Evolutionary conservation across 2,329 filamentous ascomycete genomes (phyloP).

Genomic region (Alternaria sp.): DNA sequence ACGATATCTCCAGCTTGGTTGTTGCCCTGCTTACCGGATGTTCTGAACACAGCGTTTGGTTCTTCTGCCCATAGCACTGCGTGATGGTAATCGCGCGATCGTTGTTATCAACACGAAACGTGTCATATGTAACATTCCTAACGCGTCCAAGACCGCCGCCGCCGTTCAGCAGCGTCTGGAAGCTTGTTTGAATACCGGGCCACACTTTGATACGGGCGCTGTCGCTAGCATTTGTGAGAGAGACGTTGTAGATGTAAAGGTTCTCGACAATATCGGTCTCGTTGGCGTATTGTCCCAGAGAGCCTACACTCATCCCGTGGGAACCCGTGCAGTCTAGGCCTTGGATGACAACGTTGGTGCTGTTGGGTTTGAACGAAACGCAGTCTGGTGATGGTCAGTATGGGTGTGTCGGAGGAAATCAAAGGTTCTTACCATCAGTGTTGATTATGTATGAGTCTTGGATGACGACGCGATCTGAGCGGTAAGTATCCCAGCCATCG

Average conservation of each 20-base stretch:
- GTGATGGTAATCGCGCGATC: not conserved
- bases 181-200: not conserved
- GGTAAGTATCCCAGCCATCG: not conserved
- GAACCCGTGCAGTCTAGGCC: constrained; percentile 71
- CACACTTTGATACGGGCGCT: constrained; percentile 21
- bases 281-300: constrained; percentile 70
- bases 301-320: constrained; percentile 74
- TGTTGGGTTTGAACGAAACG: constrained; percentile 74
- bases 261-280: constrained; percentile 72
- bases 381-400: constrained; percentile 56
- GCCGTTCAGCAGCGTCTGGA: not conserved
- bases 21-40: not conserved
- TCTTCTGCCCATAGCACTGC: not conserved
- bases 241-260: constrained; percentile 59
- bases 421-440: not conserved
- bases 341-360: constrained; percentile 71
- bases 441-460: not conserved
- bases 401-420: not conserved
- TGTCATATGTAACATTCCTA: not conserved
- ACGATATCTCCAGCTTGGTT: not conserved
- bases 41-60: not conserved
- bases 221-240: constrained; percentile 36
- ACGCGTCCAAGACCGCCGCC: not conserved
- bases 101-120: not conserved
- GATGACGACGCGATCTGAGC: not conserved